Conservation (phyloP, 2,329 filamentous ascomycete genomes). For the Pseudogymnoascus sp. region DNA sequence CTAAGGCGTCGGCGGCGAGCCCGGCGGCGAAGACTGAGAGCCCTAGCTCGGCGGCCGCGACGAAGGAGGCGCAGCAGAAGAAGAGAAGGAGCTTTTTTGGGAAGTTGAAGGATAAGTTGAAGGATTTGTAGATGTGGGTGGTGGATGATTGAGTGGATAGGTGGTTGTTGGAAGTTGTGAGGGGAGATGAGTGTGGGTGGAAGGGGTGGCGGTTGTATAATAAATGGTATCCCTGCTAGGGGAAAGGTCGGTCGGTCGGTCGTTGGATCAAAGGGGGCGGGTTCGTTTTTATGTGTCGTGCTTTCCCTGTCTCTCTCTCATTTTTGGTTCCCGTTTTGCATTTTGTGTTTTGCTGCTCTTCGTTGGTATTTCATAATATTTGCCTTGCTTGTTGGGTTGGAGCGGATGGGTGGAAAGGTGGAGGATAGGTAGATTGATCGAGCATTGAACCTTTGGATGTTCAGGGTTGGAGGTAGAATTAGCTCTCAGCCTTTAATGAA, state of each 20-base stretch:
- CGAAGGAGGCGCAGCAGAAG: constrained; percentile 29
- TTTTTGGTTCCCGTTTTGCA: too few relatives aligned
- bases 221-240: neutral
- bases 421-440: too few relatives aligned
- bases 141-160: neutral
- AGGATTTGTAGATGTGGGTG: neutral
- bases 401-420: too few relatives aligned
- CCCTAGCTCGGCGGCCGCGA: constrained; percentile 15
- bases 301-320: too few relatives aligned
- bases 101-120: constrained; percentile 47
- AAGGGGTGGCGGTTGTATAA: neutral
- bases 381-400: too few relatives aligned
- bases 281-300: neutral
- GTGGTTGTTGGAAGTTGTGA: neutral
- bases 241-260: neutral
- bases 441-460: too few relatives aligned
- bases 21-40: constrained; percentile 14
- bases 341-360: too few relatives aligned
- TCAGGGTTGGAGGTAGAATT: too few relatives aligned
- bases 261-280: neutral
- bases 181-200: too few relatives aligned
- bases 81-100: constrained; percentile 32
- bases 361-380: too few relatives aligned
- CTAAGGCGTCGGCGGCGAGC: constrained; percentile 22
- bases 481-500: neutral